Percentiles rank a stretch among this genome's conserved stretches.
Conservation (phyloP, 1,284 basidiomycete genomes). For the Amylostereum chailletii region DNA sequence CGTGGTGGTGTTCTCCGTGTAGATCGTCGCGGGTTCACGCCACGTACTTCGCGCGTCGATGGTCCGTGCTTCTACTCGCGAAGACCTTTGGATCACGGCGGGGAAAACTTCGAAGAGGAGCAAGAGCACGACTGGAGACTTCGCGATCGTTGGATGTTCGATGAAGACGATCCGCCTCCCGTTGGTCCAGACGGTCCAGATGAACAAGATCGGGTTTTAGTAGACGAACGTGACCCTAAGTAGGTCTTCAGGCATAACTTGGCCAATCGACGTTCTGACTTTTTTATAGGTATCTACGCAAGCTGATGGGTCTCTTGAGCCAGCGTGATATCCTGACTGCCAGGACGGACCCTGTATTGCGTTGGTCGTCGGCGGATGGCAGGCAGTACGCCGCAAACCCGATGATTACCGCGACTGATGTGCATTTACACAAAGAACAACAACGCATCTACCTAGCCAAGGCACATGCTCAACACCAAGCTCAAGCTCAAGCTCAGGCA, state of each 20-base stretch:
- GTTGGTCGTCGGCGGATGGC: background rate
- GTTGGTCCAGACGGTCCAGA: constrained; percentile 54
- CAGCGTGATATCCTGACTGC: constrained; percentile 36
- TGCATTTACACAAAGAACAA: too few relatives aligned
- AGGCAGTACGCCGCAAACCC: background rate
- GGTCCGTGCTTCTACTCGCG: constrained; percentile 1
- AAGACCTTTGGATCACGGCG: constrained; percentile 3
- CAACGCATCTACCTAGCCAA: too few relatives aligned
- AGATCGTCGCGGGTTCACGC: constrained; percentile 47
- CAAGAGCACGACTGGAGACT: constrained; percentile 33
- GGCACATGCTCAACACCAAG: too few relatives aligned
- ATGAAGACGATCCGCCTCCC: constrained; percentile 51
- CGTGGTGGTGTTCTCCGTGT: constrained; percentile 76
- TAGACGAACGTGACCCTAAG: constrained; percentile 64
- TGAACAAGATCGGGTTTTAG: constrained; percentile 56
- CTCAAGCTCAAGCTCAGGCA: too few relatives aligned
- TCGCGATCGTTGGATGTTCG: constrained; percentile 62
- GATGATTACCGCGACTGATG: background rate
- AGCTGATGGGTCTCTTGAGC: constrained; percentile 45
- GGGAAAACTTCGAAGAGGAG: constrained; percentile 29
- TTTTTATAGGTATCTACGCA: constrained; percentile 40
- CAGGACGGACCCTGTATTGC: constrained; percentile 37
- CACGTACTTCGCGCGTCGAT: constrained; percentile 1
- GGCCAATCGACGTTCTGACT: background rate
- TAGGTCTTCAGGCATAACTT: constrained; percentile 22